These are phyloP conservation scores for Abrus pulchellus DNA, from an alignment of 306 rosid genomes.

Conservation along the genomic window DNA sequence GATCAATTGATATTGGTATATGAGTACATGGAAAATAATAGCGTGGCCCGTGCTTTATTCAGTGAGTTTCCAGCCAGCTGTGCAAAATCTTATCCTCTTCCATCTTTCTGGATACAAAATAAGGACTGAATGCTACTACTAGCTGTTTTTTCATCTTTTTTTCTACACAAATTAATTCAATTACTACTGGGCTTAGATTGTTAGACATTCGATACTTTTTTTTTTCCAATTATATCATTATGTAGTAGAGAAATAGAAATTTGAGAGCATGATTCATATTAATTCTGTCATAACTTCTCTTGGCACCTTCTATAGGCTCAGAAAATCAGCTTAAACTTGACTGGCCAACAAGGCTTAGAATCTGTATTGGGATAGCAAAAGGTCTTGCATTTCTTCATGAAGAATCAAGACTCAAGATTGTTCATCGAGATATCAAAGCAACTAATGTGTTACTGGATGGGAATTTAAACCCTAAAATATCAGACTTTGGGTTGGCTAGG, in stretches of 20 bases:
- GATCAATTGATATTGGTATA: constrained; percentile 73
- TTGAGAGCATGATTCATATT: background rate
- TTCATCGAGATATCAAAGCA: constrained; percentile 84
- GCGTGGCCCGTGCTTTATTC: constrained; percentile 74
- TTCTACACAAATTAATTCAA: too few species aligned
- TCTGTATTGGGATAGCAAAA: constrained; percentile 82
- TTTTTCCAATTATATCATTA: too few species aligned
- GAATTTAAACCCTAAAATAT: constrained; percentile 75
- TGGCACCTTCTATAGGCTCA: constrained; percentile 49
- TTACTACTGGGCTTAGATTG: too few species aligned
- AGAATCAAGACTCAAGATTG: constrained; percentile 75
- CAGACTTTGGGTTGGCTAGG: constrained; percentile 85
- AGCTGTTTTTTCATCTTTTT: too few species aligned
- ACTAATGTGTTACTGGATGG: constrained; percentile 78
- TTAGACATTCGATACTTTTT: too few species aligned
- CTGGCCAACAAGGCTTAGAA: constrained; percentile 71
- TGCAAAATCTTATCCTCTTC: background rate
- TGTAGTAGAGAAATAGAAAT: background rate
- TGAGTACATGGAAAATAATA: constrained; percentile 82
- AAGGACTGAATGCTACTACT: background rate
- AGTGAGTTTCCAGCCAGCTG: constrained; percentile 53
- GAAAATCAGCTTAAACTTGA: constrained; percentile 49
- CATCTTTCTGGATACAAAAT: constrained; percentile 13
- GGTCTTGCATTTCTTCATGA: constrained; percentile 84
- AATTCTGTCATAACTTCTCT: background rate